Evolutionary conservation across 352 stramenopile species (phyloP), one percentile per base, ranked within the genome.

Genomic region (Phytophthora constricta): DNA sequence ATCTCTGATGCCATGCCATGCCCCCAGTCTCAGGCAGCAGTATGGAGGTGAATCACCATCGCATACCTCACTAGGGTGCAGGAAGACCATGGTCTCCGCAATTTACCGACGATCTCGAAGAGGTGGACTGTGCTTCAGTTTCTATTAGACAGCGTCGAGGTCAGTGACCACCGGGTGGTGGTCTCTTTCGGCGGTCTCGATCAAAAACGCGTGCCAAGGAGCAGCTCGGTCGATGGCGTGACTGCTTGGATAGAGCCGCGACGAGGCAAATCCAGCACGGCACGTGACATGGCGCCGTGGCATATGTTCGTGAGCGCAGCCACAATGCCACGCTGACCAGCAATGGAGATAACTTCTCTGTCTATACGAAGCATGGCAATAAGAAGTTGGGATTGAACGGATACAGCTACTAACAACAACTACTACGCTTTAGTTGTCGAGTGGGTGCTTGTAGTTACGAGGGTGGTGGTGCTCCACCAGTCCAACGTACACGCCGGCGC

Each of bases 381-480:
- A 47, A 23, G 10, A 13, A 20, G 16, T 20, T 47, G 16, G 16
- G 31, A 58, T 58, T 31, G 27, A 58, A 33, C 3, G 10, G 41
- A 47, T 47, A 47, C 17, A 17, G 9, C 10, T 19, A 5, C 25
- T 51, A 34, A 8, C 22, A 28, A 33, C 41, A 20, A 19, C 22
- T 46, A 20, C 13, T n/a, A 22, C 46, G 22, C 49, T 34, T 59
- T 41, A 74, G 33, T 61, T 65, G 3, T 72, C 58, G 17, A 68
- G 58, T 22, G 65, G 58, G 34, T 68, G 58, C 51, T 85, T 86
- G 45, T 70, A 58, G 60, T 67, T 47, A 41, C 73, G 67, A 11
- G 77, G 72, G 68, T 83, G 72, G 70, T 83, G 71, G 49, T 74
- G 67, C 62, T 74, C 52, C 20, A 83, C 68, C 1, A 75, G 20